Evolutionary conservation across 495 filamentous ascomycete species (phyloP).

Genomic region (Sporormia fimetaria): DNA sequence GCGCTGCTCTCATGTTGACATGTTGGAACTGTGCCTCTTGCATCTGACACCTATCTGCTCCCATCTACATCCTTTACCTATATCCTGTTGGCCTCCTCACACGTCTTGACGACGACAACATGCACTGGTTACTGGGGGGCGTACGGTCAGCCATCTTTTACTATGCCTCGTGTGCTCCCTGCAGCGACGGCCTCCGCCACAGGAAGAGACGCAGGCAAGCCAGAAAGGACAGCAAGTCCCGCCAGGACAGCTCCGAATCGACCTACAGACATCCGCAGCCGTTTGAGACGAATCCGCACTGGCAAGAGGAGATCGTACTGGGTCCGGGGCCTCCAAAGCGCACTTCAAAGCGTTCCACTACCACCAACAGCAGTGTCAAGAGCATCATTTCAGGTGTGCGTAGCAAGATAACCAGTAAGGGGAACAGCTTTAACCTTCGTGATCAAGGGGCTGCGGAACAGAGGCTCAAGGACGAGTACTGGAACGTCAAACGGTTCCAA

Average conservation of each 20-base stretch:
- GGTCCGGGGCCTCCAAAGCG: slow-evolving; percentile 64
- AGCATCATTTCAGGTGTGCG: slow-evolving; percentile 35
- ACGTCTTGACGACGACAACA: slow-evolving; percentile 10
- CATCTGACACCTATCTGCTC: too few relatives aligned
- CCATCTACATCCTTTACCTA: too few relatives aligned
- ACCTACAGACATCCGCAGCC: slow-evolving; percentile 73
- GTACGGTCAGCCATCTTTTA: slow-evolving; percentile 80
- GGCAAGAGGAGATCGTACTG: slow-evolving; percentile 69
- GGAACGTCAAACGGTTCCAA: slow-evolving; percentile 66
- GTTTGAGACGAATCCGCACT: slow-evolving; percentile 74
- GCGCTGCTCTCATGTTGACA: too few relatives aligned
- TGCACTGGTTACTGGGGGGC: slow-evolving; percentile 25
- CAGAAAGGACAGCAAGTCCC: slow-evolving; percentile 47
- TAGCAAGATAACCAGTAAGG: slow-evolving; percentile 19
- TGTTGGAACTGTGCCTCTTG: too few relatives aligned
- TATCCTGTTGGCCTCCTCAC: too few relatives aligned
- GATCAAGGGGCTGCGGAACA: slow-evolving; percentile 9
- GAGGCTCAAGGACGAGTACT: slow-evolving; percentile 42
- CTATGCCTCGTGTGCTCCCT: slow-evolving; percentile 73
- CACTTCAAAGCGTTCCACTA: slow-evolving; percentile 42
- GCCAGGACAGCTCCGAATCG: slow-evolving; percentile 47
- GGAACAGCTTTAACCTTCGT: slow-evolving; percentile 21
- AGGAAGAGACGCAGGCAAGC: slow-evolving; percentile 57
- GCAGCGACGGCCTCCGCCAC: slow-evolving; percentile 49
- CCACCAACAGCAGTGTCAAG: slow-evolving; percentile 41